Evolutionary conservation across 257 asterid species (phyloP), one percentile per base, ranked within the genome.

Genomic region (Lantana camara): DNA sequence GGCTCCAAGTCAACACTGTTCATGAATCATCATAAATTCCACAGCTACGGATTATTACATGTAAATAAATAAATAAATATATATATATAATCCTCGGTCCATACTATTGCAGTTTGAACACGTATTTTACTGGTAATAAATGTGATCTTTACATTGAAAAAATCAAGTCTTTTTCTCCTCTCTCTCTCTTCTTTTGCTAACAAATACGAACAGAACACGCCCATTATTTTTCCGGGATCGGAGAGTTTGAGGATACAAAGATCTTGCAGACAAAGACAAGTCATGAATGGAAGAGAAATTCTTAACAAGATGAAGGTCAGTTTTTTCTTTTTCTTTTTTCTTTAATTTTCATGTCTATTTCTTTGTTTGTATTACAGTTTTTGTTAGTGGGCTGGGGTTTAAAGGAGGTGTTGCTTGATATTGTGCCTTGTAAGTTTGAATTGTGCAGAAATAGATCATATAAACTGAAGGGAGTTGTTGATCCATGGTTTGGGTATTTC

Each of bases 241-340:
- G 13, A 35, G 41, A 19, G 55, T 41, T 61, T 34, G 21, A 49
- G 34, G 46, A 14, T 20, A 24, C 12, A 7, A 69, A 53, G 20
- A 29, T 16, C 50, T 51, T 49, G 17, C 52, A 29, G 54, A 14
- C 49, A 46, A 55, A 40, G 72, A n/a, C 21, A 38, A 63, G 59
- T n/a, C 79, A 89, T 86, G 95, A 41, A 44, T 0, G 95, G 89
- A 47, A 89, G 86, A 75, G 95, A 86, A 10, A 80, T 89, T 56
- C 80, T 86, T 47, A 83, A 83, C 73, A 89, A 86, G 86, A 89
- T 89, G 92, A 89, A 83, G 96, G 96, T 89, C 9, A 19, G 52
- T 71, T 42, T 52, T 55, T 55, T 48, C 14, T 46, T 1, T 20
- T 19, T 27, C 35, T 49, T 10, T 50, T 4, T 10, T 29, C 1